Base-by-base conservation (phyloP, 1,139 yeast genomes). In the Yamadazyma epiphylla region DNA sequence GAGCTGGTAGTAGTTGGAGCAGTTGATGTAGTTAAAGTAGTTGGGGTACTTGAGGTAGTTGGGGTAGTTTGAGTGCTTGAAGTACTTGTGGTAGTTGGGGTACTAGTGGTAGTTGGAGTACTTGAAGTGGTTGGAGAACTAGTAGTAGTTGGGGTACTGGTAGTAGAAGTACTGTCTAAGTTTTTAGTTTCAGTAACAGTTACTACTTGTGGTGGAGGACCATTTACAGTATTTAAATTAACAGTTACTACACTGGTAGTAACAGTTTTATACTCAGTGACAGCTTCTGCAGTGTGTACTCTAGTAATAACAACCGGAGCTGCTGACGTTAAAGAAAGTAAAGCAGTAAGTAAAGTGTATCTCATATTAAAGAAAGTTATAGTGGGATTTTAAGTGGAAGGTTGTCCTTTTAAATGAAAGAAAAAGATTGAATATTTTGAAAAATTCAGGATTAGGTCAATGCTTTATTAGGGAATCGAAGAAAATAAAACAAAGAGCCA, bases 201-300 rank as follows among this genome's bases (percentile, higher is more conserved):
- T 10, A 37, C 22, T 15, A 25, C 25, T 13, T 26, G 33, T 19
- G 29, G 42, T 11, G 39, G 51, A 19, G 38, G 44, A 10, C 38
- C 41, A 27, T 31, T 38, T 47, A 30, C 70, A 28, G 76, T 66
- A 3, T 80, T 74, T 3, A 77, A 71, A 1, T 81, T 77, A 12
- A 75, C 64, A 2, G 79, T 70, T 13, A 32, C 36, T 5, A 47
- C 30, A 41, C 42, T 34, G 7, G 46, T 22, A 62, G 41, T 38
- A 30, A 31, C 34, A 5, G 48, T 43, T 15, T 36, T 19, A 42
- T 53, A 50, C n/a, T 47, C 42, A 15, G 65, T 59, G 11, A 54
- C 55, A 8, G 64, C 48, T 3, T 55, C 48, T 8, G 66, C 65
- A 16, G 64, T 56, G 29, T 53, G 59, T 7, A 38, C 37, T 26